Evolutionary conservation across 2,329 filamentous ascomycete genomes (phyloP).

Genomic region (Emericellopsis atlantica): DNA sequence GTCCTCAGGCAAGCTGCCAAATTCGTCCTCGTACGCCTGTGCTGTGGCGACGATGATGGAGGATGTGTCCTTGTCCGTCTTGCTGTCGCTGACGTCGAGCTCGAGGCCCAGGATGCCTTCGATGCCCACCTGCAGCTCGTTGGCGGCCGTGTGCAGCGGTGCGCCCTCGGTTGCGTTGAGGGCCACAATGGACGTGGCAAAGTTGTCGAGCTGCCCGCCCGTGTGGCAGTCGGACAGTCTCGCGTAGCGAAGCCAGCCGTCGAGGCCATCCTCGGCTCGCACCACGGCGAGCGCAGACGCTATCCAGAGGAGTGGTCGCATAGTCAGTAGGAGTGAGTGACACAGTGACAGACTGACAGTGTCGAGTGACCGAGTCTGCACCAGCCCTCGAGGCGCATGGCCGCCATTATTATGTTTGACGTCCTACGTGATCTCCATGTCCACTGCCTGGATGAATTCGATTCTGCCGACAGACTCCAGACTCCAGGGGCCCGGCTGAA

Average conservation of each 20-base stretch:
- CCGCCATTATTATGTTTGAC: no score
- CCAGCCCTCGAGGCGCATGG: no score
- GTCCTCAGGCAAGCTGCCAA: constrained; percentile 14
- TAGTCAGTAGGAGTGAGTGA: neutral
- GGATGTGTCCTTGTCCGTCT: neutral
- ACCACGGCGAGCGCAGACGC: constrained; percentile 16
- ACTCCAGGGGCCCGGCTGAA: no score
- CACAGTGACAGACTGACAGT: neutral
- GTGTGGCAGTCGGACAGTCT: constrained; percentile 20
- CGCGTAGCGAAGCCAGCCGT: constrained; percentile 54
- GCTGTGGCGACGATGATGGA: constrained; percentile 10
- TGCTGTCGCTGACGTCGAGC: constrained; percentile 15
- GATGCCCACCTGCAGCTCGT: constrained; percentile 46
- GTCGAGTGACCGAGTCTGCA: no score
- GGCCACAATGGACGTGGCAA: constrained; percentile 36
- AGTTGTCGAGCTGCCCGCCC: constrained; percentile 17
- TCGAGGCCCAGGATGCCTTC: constrained; percentile 40
- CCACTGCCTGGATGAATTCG: no score
- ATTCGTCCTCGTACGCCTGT: constrained; percentile 18
- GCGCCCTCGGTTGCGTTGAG: constrained; percentile 40
- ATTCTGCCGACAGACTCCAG: no score
- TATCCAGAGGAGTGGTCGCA: constrained; percentile 2
- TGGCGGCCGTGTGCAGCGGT: constrained; percentile 45
- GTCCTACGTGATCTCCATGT: no score
- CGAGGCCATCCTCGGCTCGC: constrained; percentile 45